Evolutionary conservation across 306 rosid species (phyloP).

Genomic region (Cicer chorassanicum): DNA sequence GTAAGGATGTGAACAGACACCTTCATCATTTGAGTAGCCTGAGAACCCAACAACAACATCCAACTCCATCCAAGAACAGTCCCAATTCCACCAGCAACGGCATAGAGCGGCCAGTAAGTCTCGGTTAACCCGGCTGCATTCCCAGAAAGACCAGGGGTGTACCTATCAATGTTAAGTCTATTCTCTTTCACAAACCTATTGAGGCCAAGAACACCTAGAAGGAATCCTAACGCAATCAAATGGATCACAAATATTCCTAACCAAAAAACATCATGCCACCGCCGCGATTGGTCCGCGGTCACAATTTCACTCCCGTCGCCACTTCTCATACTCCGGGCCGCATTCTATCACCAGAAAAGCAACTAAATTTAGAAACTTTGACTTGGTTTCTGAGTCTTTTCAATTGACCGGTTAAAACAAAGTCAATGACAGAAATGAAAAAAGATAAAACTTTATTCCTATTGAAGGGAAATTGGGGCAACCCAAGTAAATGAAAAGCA

Average conservation of each 20-base stretch:
- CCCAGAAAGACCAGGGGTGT: slow-evolving; percentile 49
- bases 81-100: slow-evolving; percentile 93
- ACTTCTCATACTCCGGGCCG: slow-evolving; percentile 58
- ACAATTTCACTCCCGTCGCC: slow-evolving; percentile 54
- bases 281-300: slow-evolving; percentile 63
- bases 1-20: slow-evolving; percentile 85
- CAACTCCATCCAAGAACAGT: slow-evolving; percentile 83
- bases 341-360: slow-evolving; percentile 56
- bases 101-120: slow-evolving; percentile 89
- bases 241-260: slow-evolving; percentile 73
- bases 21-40: slow-evolving; percentile 84
- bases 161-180: slow-evolving; percentile 77
- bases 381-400: slow-evolving; percentile 1
- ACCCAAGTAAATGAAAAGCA: neutral
- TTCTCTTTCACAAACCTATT: slow-evolving; percentile 71
- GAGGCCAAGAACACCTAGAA: slow-evolving; percentile 68
- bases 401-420: slow-evolving; percentile 3
- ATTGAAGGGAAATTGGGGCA: slow-evolving; percentile 10
- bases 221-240: slow-evolving; percentile 67
- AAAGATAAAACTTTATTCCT: neutral
- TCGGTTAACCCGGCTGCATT: slow-evolving; percentile 69
- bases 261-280: slow-evolving; percentile 96
- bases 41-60: slow-evolving; percentile 81
- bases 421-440: neutral
- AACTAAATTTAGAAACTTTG: slow-evolving; percentile 11